A percentile compares a stretch with the other conserved stretches of the same genome.
phyloP scores from a whole-genome alignment of 2,329 filamentous ascomycete genomes.

The Penicillium polonicum region DNA sequence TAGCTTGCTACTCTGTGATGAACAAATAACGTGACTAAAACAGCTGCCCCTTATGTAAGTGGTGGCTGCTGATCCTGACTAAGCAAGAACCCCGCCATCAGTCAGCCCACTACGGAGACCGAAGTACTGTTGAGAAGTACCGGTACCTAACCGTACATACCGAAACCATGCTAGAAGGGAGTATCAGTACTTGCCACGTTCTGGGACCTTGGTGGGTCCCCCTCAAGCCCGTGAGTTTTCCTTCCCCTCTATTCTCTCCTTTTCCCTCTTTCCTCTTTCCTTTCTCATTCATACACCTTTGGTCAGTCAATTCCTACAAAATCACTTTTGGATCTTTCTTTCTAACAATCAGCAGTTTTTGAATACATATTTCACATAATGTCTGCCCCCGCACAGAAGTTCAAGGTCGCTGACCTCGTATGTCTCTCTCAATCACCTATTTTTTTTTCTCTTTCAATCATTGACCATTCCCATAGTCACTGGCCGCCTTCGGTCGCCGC shows the following conservation, averaged over 20 bases:
- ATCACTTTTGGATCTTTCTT: background rate
- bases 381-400: slow-evolving; percentile 81
- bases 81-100: slow-evolving; percentile 13
- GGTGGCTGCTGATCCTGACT: background rate
- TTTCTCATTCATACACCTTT: slow-evolving; percentile 12
- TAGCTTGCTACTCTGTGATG: too few species aligned
- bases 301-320: slow-evolving; percentile 3
- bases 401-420: slow-evolving; percentile 96
- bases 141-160: slow-evolving; percentile 3
- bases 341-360: slow-evolving; percentile 13
- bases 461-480: slow-evolving; percentile 52
- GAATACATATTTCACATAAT: slow-evolving; percentile 45
- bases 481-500: slow-evolving; percentile 97
- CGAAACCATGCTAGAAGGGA: background rate
- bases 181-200: slow-evolving; percentile 9
- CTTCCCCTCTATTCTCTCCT: slow-evolving; percentile 18
- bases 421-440: slow-evolving; percentile 25
- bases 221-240: slow-evolving; percentile 19
- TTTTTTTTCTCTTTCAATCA: background rate
- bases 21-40: background rate
- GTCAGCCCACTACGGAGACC: slow-evolving; percentile 11
- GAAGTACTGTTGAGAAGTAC: slow-evolving; percentile 11
- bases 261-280: slow-evolving; percentile 11
- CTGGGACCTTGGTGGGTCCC: slow-evolving; percentile 3
- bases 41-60: background rate